Evolutionary conservation across 441 rosid genomes (phyloP), one percentile per base, ranked within the genome.

Genomic region (Francoa sonchifolia): DNA sequence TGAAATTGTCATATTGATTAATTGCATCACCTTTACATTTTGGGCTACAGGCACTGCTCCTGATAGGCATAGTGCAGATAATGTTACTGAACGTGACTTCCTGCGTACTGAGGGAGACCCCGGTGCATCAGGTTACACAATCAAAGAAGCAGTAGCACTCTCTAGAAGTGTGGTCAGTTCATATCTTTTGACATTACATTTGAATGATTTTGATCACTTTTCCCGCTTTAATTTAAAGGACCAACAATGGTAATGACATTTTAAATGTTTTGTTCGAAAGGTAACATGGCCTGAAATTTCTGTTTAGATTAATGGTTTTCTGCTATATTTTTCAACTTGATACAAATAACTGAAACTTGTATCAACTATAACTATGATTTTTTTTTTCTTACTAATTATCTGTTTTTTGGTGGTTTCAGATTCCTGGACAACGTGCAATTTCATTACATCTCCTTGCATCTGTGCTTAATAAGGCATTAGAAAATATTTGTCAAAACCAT

Each of bases 61-160:
- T 47, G 30, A 33, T 50, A 48, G 47, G 62, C 47, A 36, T 39
- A 46, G 31, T 53, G 39, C 37, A 61, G 73, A 63, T 57, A 54
- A 54, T 72, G 79, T 74, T 47, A 49, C 55, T 45, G 88, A 72
- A 33, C 89, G 98, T 12, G 96, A 89, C 68, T 63, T 68, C 58
- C 60, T 89, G 60, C 68, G 94, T 42, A 79, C 92, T 54, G 96
- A 82, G 35, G 98, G 98, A 13, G 94, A 89, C 53, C 98, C 98
- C 43, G 92, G 77, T 28, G 94, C 89, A 21, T 66, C 66, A 11
- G 98, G 98, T 26, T 85, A 89, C 66, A 73, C 98, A 4, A 77
- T 82, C 62, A 77, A 65, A 67, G 98, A 89, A 77, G 89, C 94
- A 8, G 71, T 82, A 35, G 64, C 75, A 8, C 92, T 85, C 17